Evolutionary conservation across 257 asterid genomes (phyloP), one percentile per base, ranked within the genome.

Genomic region (Solanum chilense): DNA sequence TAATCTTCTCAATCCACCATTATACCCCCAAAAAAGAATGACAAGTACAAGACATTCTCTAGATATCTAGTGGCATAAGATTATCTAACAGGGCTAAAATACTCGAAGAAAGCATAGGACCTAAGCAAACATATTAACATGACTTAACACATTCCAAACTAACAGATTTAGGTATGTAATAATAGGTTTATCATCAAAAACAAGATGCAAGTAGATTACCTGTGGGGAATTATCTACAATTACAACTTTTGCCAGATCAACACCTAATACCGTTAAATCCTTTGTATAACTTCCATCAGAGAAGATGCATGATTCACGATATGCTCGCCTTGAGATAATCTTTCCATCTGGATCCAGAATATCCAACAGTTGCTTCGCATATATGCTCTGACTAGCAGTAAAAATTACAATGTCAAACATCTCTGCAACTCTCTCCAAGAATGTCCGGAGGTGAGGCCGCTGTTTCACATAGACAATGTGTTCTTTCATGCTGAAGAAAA

Each of bases 311-410:
- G 99, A 95, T 88, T 97, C 99, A 49, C 99, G 99, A 92, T 95
- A 97, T 64, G 98, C 99, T 83, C 99, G 94, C 87, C 93, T 90
- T 84, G 98, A 93, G 83, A 97, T 91, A 90, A 94, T 66, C 83
- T 91, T 96, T 83, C 96, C 98, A 37, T 92, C 94, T 81, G 99
- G 99, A 92, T 97, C 99, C 91, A 97, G 92, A 86, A 93, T 93
- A 91, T 97, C 99, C 31, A 97, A 86, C 64, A 97, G 94, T 52
- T 95, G 95, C 83, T 95, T 89, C 0, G 99, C 99, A 52, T 97
- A 97, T 88, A 96, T 93, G 94, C 99, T 95, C 92, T 96, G 98
- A 87, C 99, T 97, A 86, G 99, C 99, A 37, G 99, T 97, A 92
- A 97, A 97, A 86, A 97, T 92, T 83, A 97, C 94, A 35, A 95